Conservation (phyloP, 208 protist genomes). For the Borovskyia barvae region DNA sequence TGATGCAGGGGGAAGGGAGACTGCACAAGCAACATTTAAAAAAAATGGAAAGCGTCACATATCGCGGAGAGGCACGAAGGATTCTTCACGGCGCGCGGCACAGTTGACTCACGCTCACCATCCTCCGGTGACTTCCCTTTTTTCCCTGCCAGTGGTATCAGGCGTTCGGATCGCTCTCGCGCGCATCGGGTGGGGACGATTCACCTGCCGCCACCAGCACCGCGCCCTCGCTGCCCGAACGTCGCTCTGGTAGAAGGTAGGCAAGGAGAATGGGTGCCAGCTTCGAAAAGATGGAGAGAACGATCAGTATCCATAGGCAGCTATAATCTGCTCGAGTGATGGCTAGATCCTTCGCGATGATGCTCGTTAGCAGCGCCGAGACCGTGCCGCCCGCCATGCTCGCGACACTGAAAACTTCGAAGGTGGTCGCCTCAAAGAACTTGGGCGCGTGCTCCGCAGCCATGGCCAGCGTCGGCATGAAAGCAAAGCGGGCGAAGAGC, state of each 20-base stretch:
- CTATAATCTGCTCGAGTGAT: conserved; percentile 27
- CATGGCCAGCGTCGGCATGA: conserved; percentile 52
- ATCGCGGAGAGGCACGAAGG: too few relatives aligned
- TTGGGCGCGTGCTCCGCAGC: conserved; percentile 54
- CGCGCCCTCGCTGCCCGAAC: too few relatives aligned
- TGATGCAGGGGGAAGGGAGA: too few relatives aligned
- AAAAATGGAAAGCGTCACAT: too few relatives aligned
- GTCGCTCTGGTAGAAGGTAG: conserved; percentile 34
- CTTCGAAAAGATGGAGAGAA: conserved; percentile 36
- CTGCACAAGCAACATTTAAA: too few relatives aligned
- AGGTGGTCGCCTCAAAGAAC: conserved; percentile 40
- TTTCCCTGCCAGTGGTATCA: too few relatives aligned
- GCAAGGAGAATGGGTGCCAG: conserved; percentile 43
- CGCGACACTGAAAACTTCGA: conserved; percentile 50
- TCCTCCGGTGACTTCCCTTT: too few relatives aligned
- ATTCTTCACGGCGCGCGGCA: too few relatives aligned
- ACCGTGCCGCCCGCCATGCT: conserved; percentile 36
- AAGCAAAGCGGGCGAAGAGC: conserved; percentile 47
- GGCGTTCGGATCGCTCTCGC: too few relatives aligned
- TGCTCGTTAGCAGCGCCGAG: conserved; percentile 30
- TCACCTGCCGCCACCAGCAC: too few relatives aligned
- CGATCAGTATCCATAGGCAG: conserved; percentile 23
- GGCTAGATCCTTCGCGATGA: conserved; percentile 21
- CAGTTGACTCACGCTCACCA: too few relatives aligned
- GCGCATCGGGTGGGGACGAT: neutral